A percentile compares a stretch with the other conserved stretches of the same genome.
These are phyloP conservation scores for Nicotiana obtusifolia DNA, from an alignment of 257 asterid species.

Conservation along the genomic window DNA sequence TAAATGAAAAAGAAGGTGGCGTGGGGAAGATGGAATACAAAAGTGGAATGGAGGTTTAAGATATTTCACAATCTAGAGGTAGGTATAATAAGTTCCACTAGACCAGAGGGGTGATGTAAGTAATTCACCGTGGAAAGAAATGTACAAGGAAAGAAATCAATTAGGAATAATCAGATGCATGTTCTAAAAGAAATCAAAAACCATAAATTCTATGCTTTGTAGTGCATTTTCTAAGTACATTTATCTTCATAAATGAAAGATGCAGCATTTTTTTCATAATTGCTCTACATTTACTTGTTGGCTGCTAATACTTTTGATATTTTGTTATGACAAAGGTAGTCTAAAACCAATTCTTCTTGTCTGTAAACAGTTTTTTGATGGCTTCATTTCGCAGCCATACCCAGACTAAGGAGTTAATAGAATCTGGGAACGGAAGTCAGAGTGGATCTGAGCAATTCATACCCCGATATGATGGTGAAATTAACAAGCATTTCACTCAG, in stretches of 20 bases:
- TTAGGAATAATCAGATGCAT: not conserved
- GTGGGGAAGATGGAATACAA: not conserved
- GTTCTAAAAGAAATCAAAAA: not conserved
- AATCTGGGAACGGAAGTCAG: constrained; percentile 31
- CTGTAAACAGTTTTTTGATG: constrained; percentile 65
- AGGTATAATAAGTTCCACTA: not conserved
- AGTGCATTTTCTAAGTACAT: not conserved
- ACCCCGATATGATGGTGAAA: constrained; percentile 33
- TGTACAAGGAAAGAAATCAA: not conserved
- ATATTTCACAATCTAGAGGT: not conserved
- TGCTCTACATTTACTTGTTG: not conserved
- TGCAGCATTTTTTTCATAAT: not conserved
- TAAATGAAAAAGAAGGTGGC: not conserved
- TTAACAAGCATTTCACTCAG: constrained; percentile 26
- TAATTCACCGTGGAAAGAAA: not conserved
- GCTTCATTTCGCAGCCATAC: constrained; percentile 79
- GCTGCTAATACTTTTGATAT: not conserved
- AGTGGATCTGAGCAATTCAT: constrained; percentile 27
- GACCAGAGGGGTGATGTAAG: not conserved
- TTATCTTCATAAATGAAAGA: not conserved
- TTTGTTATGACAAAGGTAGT: not conserved
- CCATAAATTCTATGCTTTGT: not conserved
- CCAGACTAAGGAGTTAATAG: constrained; percentile 43
- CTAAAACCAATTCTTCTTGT: constrained; percentile 35
- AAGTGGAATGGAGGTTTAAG: not conserved